Evolutionary conservation across 2,329 filamentous ascomycete genomes (phyloP), one percentile per base, ranked within the genome.

Genomic region (Zelopaecilomyces penicillatus): DNA sequence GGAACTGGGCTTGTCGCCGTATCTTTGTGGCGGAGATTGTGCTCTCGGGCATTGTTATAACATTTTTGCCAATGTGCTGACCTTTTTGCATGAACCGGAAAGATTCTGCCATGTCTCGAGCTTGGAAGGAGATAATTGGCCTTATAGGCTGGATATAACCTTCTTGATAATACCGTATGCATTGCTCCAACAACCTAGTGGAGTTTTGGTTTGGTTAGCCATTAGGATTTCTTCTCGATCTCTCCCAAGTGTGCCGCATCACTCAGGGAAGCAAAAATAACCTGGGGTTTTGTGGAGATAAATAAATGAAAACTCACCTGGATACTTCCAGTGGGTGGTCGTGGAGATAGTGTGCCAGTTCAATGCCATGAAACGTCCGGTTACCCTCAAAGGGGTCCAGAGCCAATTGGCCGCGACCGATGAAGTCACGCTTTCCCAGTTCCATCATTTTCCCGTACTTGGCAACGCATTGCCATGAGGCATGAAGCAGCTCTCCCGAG

Each of bases 71-170:
- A 34, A 68, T 62, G 39, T 69, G 66, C 36, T 53, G 54, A 0
- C 66, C 67, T 4, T 55, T 56, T 35, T 68, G 66, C 61, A 71
- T 63, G 27, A 61, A 54, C 2, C 63, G 52, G 48, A 71, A 68
- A 0, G 66, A 65, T 8, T 66, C 57, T n/a, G 55, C 52, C 0
- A 66, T 53, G 4, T 61, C 43, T 2, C 51, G 53, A 1, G 52
- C 42, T 6, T 34, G 40, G 47, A 61, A 52, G 28, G 48, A 38
- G 45, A 58, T 54, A 2, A 44, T 45, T n/a, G 45, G 50, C 26
- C 28, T 45, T 35, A 52, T 54, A 27, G 49, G 48, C 9, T 39
- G 48, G 33, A 43, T 46, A 8, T 46, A 41, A 4, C 48, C 50
- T 2, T 37, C 5, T 5, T 26, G 3, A 34, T 30, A 35, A 11